Base-by-base conservation (phyloP, 306 rosid species). In the Biancaea sappan region DNA sequence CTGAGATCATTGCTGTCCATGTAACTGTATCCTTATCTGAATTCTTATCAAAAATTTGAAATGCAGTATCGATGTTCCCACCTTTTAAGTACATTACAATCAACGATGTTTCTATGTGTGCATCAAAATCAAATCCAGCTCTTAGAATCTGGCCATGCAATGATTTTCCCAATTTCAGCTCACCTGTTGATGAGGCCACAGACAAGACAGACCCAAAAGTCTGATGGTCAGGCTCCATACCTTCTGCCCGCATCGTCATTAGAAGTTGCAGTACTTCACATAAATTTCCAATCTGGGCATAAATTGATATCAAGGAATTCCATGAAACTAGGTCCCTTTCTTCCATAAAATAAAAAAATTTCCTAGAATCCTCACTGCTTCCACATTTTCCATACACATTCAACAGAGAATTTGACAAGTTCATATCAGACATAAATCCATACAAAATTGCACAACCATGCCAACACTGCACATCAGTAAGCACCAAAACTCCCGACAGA, bases 1-100 rank as follows among this genome's bases (percentile, higher is more conserved):
- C 97, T 53, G 97, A 89, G 73, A 89, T 91, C 95, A 91, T 82
- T 4, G 95, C 92, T 8, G 97, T 91, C 92, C 97, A 91, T 73
- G 77, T 70, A 63, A 91, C 84, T 15, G 86, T 85, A 77, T 91
- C 97, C 73, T 75, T 86, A 12, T 82, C 68, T 7, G 32, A 70
- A 47, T 68, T 81, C 69, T 71, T 54, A 52, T 84, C 77, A 48
- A 91, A 91, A 32, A 91, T 79, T 73, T 29, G 77, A 81, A 86
- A 83, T 6, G 97, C 95, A 60, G 13, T 50, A 46, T 81, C 80
- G 54, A 83, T 74, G 26, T 74, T 86, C 74, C 84, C 63, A 59
- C 85, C 75, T 71, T 91, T 91, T 62, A 89, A 81, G 73, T 87
- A 84, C 90, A 84, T 86, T 14, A 84, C 87, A 51, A 87, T 70